Evolutionary conservation across 768 basidiomycete species (phyloP), one percentile per base, ranked within the genome.

Genomic region (Suillus variegatus): DNA sequence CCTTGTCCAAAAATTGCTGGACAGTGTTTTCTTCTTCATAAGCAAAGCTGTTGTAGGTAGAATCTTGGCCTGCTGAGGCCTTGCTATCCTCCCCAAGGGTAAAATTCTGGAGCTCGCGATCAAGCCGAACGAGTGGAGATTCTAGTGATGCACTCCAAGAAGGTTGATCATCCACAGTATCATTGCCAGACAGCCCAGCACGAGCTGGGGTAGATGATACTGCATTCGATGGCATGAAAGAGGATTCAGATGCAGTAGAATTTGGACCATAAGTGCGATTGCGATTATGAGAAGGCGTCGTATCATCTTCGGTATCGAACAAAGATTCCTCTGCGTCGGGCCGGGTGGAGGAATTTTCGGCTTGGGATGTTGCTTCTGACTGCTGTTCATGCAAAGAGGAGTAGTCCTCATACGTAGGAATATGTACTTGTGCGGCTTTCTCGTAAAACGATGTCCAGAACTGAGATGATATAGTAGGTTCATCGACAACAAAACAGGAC

Each of bases 391-490:
- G 82, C 49, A 81, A 79, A 8, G 80, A 84, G n/a, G 84, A 86
- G 65, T 86, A 83, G 64, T 93, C 89, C 16, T 88, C 93, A 41
- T 83, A 88, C 1, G 87, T 87, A 5, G 91, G 89, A 52, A 95
- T 90, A 47, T 89, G 87, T 36, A 95, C 90, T 70, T 94, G 90
- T 4, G 97, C 96, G 10, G 95, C 94, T 65, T 92, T 87, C 73
- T 98, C 95, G 73, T 95, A 98, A 82, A 99, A 99, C 0, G 93
- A 91, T 5, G 90, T 90, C 96, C 97, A 99, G 75, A 98, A 98
- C 96, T 97, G 71, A 60, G 18, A 43, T 28, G 0, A 32, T 5
- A 55, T 13, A 22, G 36, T 1, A 35, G 1, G 9, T 35, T 32
- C 35, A 40, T 35, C 35, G 9, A 25, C 18, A 38, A 44, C 25